Conservation (phyloP, 2,329 filamentous ascomycete species). For the Trichoderma sp. region DNA sequence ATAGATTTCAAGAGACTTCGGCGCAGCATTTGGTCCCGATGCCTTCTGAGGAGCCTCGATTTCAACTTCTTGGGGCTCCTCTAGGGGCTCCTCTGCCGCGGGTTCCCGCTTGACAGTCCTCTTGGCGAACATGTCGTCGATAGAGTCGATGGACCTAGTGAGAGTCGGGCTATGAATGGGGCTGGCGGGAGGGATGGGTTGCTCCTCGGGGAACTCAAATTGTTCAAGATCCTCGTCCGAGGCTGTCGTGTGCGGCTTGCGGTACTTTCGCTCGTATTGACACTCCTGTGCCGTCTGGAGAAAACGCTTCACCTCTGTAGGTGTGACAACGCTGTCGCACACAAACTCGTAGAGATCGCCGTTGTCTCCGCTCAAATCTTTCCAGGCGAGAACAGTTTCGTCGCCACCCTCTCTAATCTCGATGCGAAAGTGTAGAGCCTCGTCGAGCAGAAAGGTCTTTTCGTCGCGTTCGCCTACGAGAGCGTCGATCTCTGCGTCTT, state of each 20-base stretch:
- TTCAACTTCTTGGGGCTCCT: constrained; percentile 21
- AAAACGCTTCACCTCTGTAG: constrained; percentile 74
- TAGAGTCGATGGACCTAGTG: constrained; percentile 53
- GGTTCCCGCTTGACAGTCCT: constrained; percentile 47
- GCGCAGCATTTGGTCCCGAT: constrained; percentile 39
- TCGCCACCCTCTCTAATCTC: constrained; percentile 76
- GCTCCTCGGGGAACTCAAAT: constrained; percentile 72
- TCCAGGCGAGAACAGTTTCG: constrained; percentile 89
- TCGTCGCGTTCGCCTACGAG: constrained; percentile 84
- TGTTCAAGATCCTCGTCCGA: constrained; percentile 77
- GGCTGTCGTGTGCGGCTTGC: constrained; percentile 74
- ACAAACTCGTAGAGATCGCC: constrained; percentile 98
- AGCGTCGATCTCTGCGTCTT: constrained; percentile 74
- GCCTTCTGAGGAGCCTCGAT: constrained; percentile 27
- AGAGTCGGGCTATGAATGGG: constrained; percentile 59
- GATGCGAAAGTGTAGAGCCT: constrained; percentile 81
- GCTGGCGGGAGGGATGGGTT: constrained; percentile 63
- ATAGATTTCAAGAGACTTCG: constrained; percentile 70
- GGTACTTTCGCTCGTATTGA: constrained; percentile 96
- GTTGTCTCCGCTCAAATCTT: constrained; percentile 86
- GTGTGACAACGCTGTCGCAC: constrained; percentile 71
- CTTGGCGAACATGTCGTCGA: constrained; percentile 56
- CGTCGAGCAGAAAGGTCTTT: constrained; percentile 94
- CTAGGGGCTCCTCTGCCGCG: constrained; percentile 25
- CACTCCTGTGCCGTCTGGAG: constrained; percentile 83